phyloP scores from a whole-genome alignment of 371 early-diverging fungal genomes.

The Rhizopus delemar region DNA sequence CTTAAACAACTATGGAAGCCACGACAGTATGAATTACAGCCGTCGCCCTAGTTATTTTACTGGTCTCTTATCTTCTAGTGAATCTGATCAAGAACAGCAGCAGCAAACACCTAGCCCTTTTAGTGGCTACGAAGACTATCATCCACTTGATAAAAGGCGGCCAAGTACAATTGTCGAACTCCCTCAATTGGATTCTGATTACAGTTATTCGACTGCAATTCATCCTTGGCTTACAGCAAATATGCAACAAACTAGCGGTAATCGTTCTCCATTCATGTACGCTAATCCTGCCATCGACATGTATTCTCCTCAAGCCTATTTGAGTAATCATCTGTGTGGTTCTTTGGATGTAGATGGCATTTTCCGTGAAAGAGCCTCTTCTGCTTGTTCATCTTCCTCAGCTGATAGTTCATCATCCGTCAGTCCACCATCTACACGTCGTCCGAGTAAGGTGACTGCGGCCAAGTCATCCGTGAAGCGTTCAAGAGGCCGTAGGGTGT shows the following conservation, averaged over 20 bases:
- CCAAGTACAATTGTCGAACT: constrained; percentile 21
- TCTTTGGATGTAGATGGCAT: constrained; percentile 1
- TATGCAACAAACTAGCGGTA: background rate
- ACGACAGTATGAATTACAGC: constrained; percentile 33
- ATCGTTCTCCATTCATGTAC: constrained; percentile 27
- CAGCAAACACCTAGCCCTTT: constrained; percentile 31
- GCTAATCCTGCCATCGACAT: constrained; percentile 28
- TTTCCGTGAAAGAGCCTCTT: constrained; percentile 29
- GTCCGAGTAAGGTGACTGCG: constrained; percentile 1
- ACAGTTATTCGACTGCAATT: constrained; percentile 8
- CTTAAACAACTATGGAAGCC: constrained; percentile 20
- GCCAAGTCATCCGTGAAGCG: constrained; percentile 25
- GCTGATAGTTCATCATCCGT: constrained; percentile 10
- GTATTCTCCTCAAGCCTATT: constrained; percentile 25
- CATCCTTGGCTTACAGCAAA: constrained; percentile 17
- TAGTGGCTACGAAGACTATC: constrained; percentile 30
- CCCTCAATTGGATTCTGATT: constrained; percentile 9
- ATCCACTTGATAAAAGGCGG: constrained; percentile 26
- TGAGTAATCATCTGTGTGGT: constrained; percentile 10
- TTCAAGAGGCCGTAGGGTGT: constrained; percentile 40
- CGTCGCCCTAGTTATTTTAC: constrained; percentile 27
- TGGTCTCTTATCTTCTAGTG: constrained; percentile 19
- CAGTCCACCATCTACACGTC: constrained; percentile 20
- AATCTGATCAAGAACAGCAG: constrained; percentile 19
- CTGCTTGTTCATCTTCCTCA: constrained; percentile 25